Percentiles rank a stretch among this genome's conserved stretches.
phyloP scores from a whole-genome alignment of 169 alveolate genomes.

The Cystoisospora suis region DNA sequence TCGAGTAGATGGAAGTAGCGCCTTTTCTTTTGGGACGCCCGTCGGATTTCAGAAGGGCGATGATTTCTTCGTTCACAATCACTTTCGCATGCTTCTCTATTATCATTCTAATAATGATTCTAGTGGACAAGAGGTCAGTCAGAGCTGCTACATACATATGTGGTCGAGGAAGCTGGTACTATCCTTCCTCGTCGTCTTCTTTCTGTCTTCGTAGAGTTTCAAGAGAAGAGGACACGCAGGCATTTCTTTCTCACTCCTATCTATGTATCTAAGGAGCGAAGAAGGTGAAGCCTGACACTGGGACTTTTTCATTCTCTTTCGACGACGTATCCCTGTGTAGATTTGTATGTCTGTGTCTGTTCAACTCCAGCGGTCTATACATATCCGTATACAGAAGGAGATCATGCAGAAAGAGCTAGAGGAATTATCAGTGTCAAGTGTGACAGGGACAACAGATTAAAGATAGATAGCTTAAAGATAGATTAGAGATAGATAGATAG shows the following conservation, averaged over 20 bases:
- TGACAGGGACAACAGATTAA: no score
- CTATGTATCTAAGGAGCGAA: background rate
- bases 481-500: no score
- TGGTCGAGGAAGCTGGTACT: no score
- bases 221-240: background rate
- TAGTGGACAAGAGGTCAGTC: conserved; percentile 14
- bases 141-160: background rate
- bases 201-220: no score
- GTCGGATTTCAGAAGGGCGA: conserved; percentile 40
- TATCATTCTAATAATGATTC: conserved; percentile 29
- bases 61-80: conserved; percentile 19
- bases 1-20: conserved; percentile 39
- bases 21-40: conserved; percentile 38
- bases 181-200: no score
- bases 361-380: background rate
- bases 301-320: no score
- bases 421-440: no score
- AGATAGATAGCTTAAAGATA: no score
- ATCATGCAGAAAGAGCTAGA: no score
- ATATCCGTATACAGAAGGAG: background rate
- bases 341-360: background rate
- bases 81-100: conserved; percentile 31
- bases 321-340: background rate
- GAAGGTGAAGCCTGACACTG: no score
- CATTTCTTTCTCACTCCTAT: background rate